phyloP scores from a whole-genome alignment of 2,329 filamentous ascomycete species.

The Colletotrichum melonis region DNA sequence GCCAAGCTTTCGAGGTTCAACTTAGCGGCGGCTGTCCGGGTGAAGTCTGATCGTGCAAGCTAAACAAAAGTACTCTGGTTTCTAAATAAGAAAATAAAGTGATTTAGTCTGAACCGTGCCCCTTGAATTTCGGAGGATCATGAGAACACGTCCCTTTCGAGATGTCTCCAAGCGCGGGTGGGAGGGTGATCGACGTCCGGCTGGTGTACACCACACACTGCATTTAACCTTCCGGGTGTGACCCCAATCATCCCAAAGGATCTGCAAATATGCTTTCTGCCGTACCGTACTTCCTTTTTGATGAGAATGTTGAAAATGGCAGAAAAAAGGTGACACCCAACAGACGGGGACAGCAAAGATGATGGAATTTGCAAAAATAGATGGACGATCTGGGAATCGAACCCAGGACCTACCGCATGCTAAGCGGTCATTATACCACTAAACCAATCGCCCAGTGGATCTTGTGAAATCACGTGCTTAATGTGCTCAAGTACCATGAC shows the following conservation, averaged over 20 bases:
- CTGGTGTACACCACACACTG: background rate
- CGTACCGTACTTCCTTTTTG: background rate
- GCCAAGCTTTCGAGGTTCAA: background rate
- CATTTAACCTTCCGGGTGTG: background rate
- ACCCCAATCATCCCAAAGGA: background rate
- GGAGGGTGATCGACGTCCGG: background rate
- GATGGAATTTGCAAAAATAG: background rate
- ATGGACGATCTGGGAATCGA: slow-evolving; percentile 18
- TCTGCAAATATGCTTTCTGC: background rate
- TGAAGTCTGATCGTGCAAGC: background rate
- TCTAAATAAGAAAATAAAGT: background rate
- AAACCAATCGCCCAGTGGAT: background rate
- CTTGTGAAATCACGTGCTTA: too few species aligned
- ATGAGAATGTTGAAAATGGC: too few species aligned
- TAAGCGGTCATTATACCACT: slow-evolving; percentile 22
- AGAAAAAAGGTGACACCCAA: too few species aligned
- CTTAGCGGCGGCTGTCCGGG: background rate
- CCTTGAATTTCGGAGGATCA: background rate
- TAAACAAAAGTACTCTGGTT: background rate
- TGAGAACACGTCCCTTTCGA: background rate
- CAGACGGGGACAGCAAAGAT: background rate
- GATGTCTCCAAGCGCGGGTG: background rate
- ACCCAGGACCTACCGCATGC: slow-evolving; percentile 20
- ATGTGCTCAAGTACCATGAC: too few species aligned
- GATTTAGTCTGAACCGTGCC: background rate